Base-by-base conservation (phyloP, 352 stramenopile genomes). In the Phytophthora podocarpi region DNA sequence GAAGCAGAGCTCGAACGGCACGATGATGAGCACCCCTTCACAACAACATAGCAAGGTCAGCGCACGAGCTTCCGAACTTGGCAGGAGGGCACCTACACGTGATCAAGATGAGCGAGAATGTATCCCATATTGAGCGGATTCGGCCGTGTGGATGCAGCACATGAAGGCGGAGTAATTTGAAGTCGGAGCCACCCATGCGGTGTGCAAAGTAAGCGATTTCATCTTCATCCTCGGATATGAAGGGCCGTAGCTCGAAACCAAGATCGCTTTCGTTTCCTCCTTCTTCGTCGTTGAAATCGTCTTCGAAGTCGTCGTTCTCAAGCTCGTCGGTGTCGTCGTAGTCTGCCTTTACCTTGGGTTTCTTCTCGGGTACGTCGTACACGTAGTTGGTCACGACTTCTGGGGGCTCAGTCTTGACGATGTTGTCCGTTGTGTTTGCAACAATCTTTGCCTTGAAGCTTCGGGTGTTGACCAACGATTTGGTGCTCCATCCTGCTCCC, bases 1-100 rank as follows among this genome's bases (percentile, higher is more conserved):
- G 37, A 94, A 92, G 34, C 73, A 82, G 7, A 94, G 71, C 64
- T 94, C 82, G 43, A 92, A 88, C 34, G 84, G 82, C 5, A 87
- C 77, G 3, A 76, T 70, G 26, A 89, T 21, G 13, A 90, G 59
- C 27, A 91, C 65, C 80, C 82, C 80, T 91, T 18, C 9, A 32
- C 11, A 55, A 28, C 27, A 51, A 10, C 7, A 64, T 10, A 20
- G 1, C 3, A 43, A n/a, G 12, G 28, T 61, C 24, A 55, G 31
- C 18, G 11, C 24, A n/a, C n/a, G n/a, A n/a, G n/a, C n/a, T n/a
- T n/a, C n/a, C n/a, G n/a, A n/a, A n/a, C n/a, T n/a, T n/a, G n/a
- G 11, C 6, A 32, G 18, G 12, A 23, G 5, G n/a, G 21, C 12
- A 13, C 62, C 40, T 83, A 91, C 82, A 91, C 13, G 73, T 91